phyloP scores from a whole-genome alignment of 2,329 filamentous ascomycete genomes.

The Alternaria angustiovoidea region DNA sequence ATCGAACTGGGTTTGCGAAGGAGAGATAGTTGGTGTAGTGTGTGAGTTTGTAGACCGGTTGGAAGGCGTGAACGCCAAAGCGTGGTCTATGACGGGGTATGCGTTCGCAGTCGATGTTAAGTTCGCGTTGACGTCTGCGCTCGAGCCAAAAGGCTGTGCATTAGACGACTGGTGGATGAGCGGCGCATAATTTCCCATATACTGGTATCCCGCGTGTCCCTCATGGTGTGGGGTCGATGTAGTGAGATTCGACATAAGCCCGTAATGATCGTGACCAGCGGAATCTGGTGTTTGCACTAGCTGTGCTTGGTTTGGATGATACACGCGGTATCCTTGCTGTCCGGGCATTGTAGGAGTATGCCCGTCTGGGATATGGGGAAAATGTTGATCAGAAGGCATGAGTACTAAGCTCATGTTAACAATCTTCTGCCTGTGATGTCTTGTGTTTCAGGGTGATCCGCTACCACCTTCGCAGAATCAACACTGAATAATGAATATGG shows the following conservation, averaged over 20 bases:
- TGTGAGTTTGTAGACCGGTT: neutral
- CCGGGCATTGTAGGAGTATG: neutral
- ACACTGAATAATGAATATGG: neutral
- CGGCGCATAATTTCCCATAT: neutral
- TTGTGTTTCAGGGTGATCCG: neutral
- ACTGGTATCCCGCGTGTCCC: neutral
- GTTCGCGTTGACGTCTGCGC: neutral
- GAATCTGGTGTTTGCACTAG: neutral
- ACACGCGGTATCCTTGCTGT: neutral
- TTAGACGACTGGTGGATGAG: neutral
- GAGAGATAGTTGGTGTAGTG: neutral
- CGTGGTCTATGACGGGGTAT: neutral
- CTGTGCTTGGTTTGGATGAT: neutral
- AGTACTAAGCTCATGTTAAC: constrained; percentile 4
- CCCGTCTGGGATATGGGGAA: neutral
- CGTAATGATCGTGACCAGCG: neutral
- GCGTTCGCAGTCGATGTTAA: neutral
- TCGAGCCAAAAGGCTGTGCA: neutral
- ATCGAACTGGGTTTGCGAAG: constrained; percentile 6
- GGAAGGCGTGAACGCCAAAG: neutral
- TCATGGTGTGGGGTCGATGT: neutral
- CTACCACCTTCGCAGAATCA: neutral
- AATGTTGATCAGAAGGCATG: neutral
- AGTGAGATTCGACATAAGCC: neutral
- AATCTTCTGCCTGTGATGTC: neutral